A percentile compares a stretch with the other conserved stretches of the same genome.
Conservation (phyloP, 2,329 filamentous ascomycete species). For the Nothophaeocryptopus gaeumannii region DNA sequence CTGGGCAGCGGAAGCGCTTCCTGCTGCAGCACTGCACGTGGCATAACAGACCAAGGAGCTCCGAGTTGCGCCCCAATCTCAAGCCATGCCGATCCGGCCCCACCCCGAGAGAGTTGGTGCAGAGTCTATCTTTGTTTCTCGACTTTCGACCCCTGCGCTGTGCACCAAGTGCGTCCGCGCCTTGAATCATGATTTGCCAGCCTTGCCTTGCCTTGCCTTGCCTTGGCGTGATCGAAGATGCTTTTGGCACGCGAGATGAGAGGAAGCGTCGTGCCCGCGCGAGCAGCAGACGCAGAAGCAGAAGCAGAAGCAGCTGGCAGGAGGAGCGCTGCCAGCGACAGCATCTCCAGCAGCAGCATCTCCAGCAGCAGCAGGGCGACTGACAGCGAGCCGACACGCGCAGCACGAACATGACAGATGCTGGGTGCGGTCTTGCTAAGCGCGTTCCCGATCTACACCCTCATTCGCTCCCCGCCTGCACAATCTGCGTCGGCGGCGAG, state of each 20-base stretch:
- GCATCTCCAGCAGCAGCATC: too few species aligned
- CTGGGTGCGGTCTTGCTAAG: too few species aligned
- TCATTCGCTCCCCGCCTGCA: too few species aligned
- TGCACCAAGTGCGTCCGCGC: too few species aligned
- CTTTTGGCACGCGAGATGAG: slow-evolving; percentile 24
- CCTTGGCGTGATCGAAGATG: slow-evolving; percentile 15
- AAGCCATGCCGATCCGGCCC: slow-evolving; percentile 30
- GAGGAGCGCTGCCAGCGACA: too few species aligned
- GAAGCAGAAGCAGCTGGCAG: too few species aligned
- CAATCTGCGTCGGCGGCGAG: too few species aligned
- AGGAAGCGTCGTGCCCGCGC: slow-evolving; percentile 1
- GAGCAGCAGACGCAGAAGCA: not conserved
- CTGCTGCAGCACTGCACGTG: slow-evolving; percentile 25
- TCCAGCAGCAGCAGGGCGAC: too few species aligned
- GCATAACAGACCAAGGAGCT: slow-evolving; percentile 18
- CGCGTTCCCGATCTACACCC: too few species aligned
- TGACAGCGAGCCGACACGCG: too few species aligned
- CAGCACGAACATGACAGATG: too few species aligned
- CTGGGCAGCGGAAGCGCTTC: slow-evolving; percentile 16
- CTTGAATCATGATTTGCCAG: not conserved
- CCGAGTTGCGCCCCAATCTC: slow-evolving; percentile 13
- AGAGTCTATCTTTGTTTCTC: slow-evolving; percentile 22
- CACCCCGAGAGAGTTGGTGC: slow-evolving; percentile 20
- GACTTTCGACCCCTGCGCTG: slow-evolving; percentile 3
- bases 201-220: slow-evolving; percentile 20